Evolutionary conservation across 2,329 filamentous ascomycete genomes (phyloP), one percentile per base, ranked within the genome.

Genomic region (Aspergillus ochraceoroseus): DNA sequence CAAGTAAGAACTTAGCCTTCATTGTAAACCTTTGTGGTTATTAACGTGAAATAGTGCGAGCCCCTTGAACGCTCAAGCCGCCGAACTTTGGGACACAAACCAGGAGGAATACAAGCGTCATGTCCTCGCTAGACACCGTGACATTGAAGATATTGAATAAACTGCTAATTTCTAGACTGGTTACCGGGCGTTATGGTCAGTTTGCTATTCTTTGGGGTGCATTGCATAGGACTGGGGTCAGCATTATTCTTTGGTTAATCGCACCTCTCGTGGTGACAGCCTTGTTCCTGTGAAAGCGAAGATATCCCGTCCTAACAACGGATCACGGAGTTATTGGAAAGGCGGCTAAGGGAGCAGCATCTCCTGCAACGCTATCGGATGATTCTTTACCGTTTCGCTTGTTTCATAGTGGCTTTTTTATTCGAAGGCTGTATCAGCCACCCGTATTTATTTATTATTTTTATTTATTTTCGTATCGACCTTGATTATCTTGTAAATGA

Each of bases 31-130:
- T n/a, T n/a, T n/a, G n/a, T n/a, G n/a, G n/a, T n/a, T n/a, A n/a
- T 53, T 25, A 54, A 45, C 4, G 4, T 23, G 3, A 38, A 25
- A 43, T 48, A 96, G 90, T 66, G 80, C 92, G 44, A 95, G 87
- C 52, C 92, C 92, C 2, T 73, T 98, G 49, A 98, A 98, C 57
- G 94, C 88, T 44, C 89, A 98, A 67, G 92, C 92, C 19, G 92
- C 94, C 11, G 86, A 95, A 64, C 75, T 98, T 28, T 98, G 92
- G 89, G 90, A 95, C 64, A 87, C 82, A 54, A 80, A 96, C 63
- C 74, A 81, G 25, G 81, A 79, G 31, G 87, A 94, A 64, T 96
- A 92, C 75, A 87, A 95, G 76, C 79, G 79, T 41, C 72, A 79
- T 48, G 78, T 83, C n/a, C 67, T 81, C 37, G 76, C 77, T 4